A percentile compares a stretch with the other conserved stretches of the same genome.
Conservation (phyloP, 805 yeast genomes). For the Tetrapisispora namnaoensis region DNA sequence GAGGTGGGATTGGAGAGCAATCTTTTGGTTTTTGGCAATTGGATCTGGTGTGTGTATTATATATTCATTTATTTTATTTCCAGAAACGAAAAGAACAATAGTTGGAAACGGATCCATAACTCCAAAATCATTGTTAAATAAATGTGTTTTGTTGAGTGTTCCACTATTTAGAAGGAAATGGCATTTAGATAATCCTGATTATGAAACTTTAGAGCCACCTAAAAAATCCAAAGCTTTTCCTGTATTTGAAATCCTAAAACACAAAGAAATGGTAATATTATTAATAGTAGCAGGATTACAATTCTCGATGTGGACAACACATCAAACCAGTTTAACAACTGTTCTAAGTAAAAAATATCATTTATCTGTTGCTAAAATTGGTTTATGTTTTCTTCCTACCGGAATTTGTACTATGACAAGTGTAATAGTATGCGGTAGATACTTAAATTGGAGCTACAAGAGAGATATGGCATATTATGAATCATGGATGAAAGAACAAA, state of each 20-base stretch:
- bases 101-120: conserved; percentile 66
- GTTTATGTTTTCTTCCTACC: conserved; percentile 63
- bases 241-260: conserved; percentile 36
- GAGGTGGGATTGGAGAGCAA: conserved; percentile 58
- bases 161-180: conserved; percentile 15
- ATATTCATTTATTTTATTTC: conserved; percentile 36
- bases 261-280: conserved; percentile 37
- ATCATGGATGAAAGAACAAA: conserved; percentile 15
- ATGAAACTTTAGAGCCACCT: conserved; percentile 20
- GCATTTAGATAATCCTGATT: conserved; percentile 27
- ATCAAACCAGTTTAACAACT: conserved; percentile 56
- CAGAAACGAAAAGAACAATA: conserved; percentile 64
- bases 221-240: conserved; percentile 26
- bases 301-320: conserved; percentile 62
- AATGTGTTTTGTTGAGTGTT: conserved; percentile 35
- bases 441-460: conserved; percentile 39
- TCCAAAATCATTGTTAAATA: conserved; percentile 38
- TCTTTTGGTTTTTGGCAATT: conserved; percentile 67
- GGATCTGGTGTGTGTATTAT: conserved; percentile 42
- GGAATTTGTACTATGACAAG: conserved; percentile 61
- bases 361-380: conserved; percentile 47
- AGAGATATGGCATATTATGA: conserved; percentile 14
- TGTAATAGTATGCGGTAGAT: conserved; percentile 46
- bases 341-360: conserved; percentile 41
- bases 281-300: conserved; percentile 52